Percentiles rank a stretch among this genome's conserved stretches.
Conservation (phyloP, 2,329 filamentous ascomycete species). For the Ophiocordyceps sinensis region DNA sequence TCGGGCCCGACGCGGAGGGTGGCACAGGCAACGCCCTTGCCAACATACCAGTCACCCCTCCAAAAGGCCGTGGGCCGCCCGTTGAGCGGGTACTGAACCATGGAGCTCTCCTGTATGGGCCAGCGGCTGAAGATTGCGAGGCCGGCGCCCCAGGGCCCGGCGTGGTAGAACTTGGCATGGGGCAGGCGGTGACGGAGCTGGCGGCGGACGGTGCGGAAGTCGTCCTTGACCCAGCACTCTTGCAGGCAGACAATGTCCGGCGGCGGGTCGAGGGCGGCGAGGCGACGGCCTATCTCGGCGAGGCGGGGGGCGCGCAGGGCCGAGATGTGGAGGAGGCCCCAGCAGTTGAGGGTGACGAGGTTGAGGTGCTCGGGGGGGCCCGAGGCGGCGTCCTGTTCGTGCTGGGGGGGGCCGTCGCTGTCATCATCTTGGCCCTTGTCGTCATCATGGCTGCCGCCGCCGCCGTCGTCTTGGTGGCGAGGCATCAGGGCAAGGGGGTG, state of each 20-base stretch:
- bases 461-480: too few relatives aligned
- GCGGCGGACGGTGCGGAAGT: conserved; percentile 66
- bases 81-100: conserved; percentile 81
- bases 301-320: conserved; percentile 66
- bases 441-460: too few relatives aligned
- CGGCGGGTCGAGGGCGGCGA: conserved; percentile 51
- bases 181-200: conserved; percentile 63
- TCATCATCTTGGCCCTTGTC: neutral
- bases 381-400: conserved; percentile 8
- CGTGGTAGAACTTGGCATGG: conserved; percentile 84
- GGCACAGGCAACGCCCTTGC: conserved; percentile 82
- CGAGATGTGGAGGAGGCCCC: conserved; percentile 83
- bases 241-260: conserved; percentile 87
- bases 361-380: conserved; percentile 38
- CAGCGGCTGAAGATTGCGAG: conserved; percentile 80
- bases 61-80: conserved; percentile 88
- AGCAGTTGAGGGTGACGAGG: conserved; percentile 86
- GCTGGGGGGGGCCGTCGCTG: too few relatives aligned
- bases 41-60: conserved; percentile 90
- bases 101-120: conserved; percentile 81
- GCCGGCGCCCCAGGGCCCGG: conserved; percentile 78
- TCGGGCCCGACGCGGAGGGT: conserved; percentile 56
- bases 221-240: conserved; percentile 82
- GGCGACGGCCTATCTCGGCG: conserved; percentile 66
- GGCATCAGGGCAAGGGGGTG: too few relatives aligned